Evolutionary conservation across 2,329 filamentous ascomycete species (phyloP).

Genomic region (Akanthomyces muscarius): DNA sequence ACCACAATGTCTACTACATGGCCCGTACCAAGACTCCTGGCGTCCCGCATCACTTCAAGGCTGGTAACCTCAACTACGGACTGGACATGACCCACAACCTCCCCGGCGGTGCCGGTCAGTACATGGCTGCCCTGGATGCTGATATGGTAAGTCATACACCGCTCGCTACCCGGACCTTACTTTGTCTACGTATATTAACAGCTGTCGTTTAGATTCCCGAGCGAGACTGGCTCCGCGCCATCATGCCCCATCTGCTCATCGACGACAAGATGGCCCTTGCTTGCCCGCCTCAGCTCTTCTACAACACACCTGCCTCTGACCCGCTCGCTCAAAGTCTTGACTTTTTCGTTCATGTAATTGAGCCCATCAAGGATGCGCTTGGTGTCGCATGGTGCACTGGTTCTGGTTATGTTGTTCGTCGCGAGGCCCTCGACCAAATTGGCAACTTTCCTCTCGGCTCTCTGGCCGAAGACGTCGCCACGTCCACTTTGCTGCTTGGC

Average conservation of each 20-base stretch:
- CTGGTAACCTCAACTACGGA: slow-evolving; percentile 61
- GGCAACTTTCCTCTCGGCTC: slow-evolving; percentile 59
- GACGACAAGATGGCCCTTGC: slow-evolving; percentile 55
- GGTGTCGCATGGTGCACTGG: slow-evolving; percentile 62
- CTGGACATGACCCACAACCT: slow-evolving; percentile 47
- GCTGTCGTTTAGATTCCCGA: slow-evolving; percentile 51
- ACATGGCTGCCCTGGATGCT: slow-evolving; percentile 60
- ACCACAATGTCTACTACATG: slow-evolving; percentile 50
- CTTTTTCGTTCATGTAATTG: slow-evolving; percentile 53
- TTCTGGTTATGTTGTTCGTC: slow-evolving; percentile 57
- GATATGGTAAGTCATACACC: slow-evolving; percentile 49
- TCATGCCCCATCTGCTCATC: slow-evolving; percentile 56
- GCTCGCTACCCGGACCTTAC: neutral
- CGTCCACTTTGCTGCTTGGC: slow-evolving; percentile 55
- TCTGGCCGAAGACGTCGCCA: slow-evolving; percentile 57
- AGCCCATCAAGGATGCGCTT: slow-evolving; percentile 47
- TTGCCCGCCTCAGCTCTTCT: slow-evolving; percentile 60
- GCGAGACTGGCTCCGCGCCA: slow-evolving; percentile 53
- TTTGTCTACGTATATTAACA: neutral
- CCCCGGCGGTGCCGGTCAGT: slow-evolving; percentile 52
- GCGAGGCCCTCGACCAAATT: slow-evolving; percentile 56
- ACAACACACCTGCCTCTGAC: slow-evolving; percentile 57
- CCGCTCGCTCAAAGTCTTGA: slow-evolving; percentile 56
- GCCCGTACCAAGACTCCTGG: slow-evolving; percentile 46
- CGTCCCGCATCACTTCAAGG: slow-evolving; percentile 56